Evolutionary conservation across 768 basidiomycete genomes (phyloP).

Genomic region (Auriscalpium orientale): DNA sequence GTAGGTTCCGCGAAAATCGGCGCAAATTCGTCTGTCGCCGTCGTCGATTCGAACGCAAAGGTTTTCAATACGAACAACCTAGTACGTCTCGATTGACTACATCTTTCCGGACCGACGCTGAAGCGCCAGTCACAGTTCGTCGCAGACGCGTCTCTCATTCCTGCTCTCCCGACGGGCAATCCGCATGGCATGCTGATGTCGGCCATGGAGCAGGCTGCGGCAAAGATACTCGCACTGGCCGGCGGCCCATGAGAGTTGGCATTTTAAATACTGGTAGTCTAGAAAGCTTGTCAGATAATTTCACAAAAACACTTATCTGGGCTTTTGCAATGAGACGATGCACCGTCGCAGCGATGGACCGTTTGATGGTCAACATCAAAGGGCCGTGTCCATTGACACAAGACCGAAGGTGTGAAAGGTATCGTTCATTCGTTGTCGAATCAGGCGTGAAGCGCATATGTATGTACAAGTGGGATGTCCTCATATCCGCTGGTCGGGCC

Average conservation of each 20-base stretch:
- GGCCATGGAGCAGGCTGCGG: slow-evolving; percentile 48
- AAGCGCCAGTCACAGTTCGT: slow-evolving; percentile 46
- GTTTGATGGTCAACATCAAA: no score
- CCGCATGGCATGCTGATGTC: slow-evolving; percentile 52
- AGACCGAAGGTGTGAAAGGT: no score
- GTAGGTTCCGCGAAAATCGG: slow-evolving; percentile 48
- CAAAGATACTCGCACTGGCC: slow-evolving; percentile 45
- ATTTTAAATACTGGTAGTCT: no score
- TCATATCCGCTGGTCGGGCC: neutral
- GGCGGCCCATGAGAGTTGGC: slow-evolving; percentile 36
- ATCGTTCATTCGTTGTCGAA: no score
- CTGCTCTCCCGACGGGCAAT: slow-evolving; percentile 49
- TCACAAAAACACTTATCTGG: no score
- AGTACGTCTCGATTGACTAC: slow-evolving; percentile 11
- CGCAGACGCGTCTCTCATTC: slow-evolving; percentile 45
- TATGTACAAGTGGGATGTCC: no score
- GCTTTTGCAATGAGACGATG: no score
- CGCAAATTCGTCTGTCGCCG: slow-evolving; percentile 25
- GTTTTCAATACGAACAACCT: slow-evolving; percentile 39
- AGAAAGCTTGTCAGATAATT: no score
- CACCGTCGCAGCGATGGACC: no score
- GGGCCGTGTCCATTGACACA: no score
- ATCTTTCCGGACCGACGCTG: slow-evolving; percentile 13
- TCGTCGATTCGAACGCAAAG: slow-evolving; percentile 52
- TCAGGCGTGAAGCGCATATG: no score